Evolutionary conservation across 306 rosid species (phyloP).

Genomic region (Datisca glomerata): DNA sequence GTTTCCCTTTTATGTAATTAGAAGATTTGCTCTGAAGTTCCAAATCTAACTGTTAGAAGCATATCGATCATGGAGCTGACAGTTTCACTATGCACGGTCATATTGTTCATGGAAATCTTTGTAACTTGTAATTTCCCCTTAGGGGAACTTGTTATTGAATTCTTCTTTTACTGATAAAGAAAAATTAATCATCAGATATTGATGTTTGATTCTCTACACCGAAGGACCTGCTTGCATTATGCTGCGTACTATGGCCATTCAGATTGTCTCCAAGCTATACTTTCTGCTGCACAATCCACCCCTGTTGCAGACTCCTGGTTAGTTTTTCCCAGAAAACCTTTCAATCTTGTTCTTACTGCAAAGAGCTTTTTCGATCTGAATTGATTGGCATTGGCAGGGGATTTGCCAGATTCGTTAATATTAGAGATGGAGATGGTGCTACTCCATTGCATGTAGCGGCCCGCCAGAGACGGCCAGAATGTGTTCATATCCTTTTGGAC

Average conservation of each 20-base stretch:
- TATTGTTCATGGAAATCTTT: neutral
- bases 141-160: too few relatives aligned
- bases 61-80: too few relatives aligned
- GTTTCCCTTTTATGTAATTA: constrained; percentile 14
- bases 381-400: constrained; percentile 47
- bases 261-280: constrained; percentile 67
- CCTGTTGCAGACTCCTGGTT: constrained; percentile 76
- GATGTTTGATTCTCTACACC: constrained; percentile 67
- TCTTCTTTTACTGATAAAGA: constrained; percentile 9
- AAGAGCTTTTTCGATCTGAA: neutral
- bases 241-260: constrained; percentile 73
- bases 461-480: constrained; percentile 46
- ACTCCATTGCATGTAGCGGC: constrained; percentile 86
- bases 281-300: constrained; percentile 61
- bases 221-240: constrained; percentile 82
- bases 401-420: constrained; percentile 75
- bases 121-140: too few relatives aligned
- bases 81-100: too few relatives aligned
- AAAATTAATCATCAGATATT: constrained; percentile 58
- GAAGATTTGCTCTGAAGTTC: neutral
- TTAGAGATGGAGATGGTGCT: constrained; percentile 80
- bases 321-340: constrained; percentile 6
- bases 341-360: neutral
- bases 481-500: constrained; percentile 54
- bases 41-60: too few relatives aligned